Evolutionary conservation across 2,329 filamentous ascomycete species (phyloP), one percentile per base, ranked within the genome.

Genomic region (Fusarium algeriense): DNA sequence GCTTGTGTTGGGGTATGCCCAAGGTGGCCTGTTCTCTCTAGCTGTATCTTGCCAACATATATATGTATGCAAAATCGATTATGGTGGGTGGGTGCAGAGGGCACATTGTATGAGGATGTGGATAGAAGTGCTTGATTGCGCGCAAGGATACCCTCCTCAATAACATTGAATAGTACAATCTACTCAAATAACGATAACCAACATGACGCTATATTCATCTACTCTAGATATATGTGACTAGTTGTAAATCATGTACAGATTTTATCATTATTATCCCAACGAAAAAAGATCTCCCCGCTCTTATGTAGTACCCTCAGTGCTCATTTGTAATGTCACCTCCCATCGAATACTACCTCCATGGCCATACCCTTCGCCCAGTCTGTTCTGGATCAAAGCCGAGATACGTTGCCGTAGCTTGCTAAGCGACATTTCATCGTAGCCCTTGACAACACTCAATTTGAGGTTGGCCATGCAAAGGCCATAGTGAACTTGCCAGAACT

Each of bases 401-500:
- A 98, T 89, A 48, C 93, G 90, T 69, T 92, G 91, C 63, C 95
- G 89, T 71, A 98, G 81, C 75, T 91, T 92, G 64, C 87, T 86
- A 64, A 97, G 83, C 9, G 91, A 88, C 17, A 91, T 89, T 67
- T 96, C 93, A 45, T 92, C 90, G 48, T 81, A 84, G 7, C 91
- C 91, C 69, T 83, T 84, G 7, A 83, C 80, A 30, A 97, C 88
- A 64, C 91, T 88, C 23, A 99, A 82, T 80, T 94, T 97, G 73
- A 99, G 81, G 78, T 97, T 98, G 12, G 96, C 96, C 92, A 98
- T 97, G 78, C 94, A 97, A 43, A 98, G 85, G 3, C 95, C 95
- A 79, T 98, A 98, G 81, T 99, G 96, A 17, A 98, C 96, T 83
- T 99, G 96, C 96, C 96, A 99, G 81, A 99, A 97, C 78, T 94